Base-by-base conservation (phyloP, 305 asterid genomes). In the Rubia occidens region DNA sequence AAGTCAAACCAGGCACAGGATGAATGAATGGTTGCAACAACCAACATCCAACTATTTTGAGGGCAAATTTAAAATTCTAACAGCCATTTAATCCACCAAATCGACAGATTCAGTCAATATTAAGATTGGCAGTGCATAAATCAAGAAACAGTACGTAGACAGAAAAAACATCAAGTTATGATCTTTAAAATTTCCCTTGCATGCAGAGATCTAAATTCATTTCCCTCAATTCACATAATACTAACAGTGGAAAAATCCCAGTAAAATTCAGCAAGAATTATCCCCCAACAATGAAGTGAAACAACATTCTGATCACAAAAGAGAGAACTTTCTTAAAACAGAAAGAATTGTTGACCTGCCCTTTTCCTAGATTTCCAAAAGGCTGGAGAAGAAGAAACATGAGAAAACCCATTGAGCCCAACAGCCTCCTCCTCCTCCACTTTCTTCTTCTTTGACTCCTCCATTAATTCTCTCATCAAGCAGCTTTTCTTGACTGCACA, bases 321-420 rank as follows among this genome's bases (percentile, higher is more conserved):
- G 44, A 53, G n/a, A 6, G 11, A 66, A 17, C 64, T 29, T 29
- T 29, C 18, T 29, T 11, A 29, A 18, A 42, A 47, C 13, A 32
- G 15, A 20, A 6, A 0, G 6, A 67, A 51, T 15, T 11, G 51
- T 66, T 9, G 7, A 85, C 89, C 89, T 65, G 87, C 77, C 83
- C 96, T 80, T 72, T 69, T 88, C 67, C 97, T 86, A 6, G 97
- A 91, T 79, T 86, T 91, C 97, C 96, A 91, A 45, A 88, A 84
- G 45, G 81, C 76, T 18, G 95, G 97, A 77, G 93, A 71, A 14
- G 97, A 82, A 81, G 95, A 78, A 64, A 81, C 86, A 8, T 87
- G 88, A 78, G 93, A 83, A 69, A 91, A 91, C 21, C 96, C 94
- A 75, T 82, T 78, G 56, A 51, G 20, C 20, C 20, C 56, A 15